phyloP scores from a whole-genome alignment of 495 filamentous ascomycete genomes.

The Penicillium tannophilum region DNA sequence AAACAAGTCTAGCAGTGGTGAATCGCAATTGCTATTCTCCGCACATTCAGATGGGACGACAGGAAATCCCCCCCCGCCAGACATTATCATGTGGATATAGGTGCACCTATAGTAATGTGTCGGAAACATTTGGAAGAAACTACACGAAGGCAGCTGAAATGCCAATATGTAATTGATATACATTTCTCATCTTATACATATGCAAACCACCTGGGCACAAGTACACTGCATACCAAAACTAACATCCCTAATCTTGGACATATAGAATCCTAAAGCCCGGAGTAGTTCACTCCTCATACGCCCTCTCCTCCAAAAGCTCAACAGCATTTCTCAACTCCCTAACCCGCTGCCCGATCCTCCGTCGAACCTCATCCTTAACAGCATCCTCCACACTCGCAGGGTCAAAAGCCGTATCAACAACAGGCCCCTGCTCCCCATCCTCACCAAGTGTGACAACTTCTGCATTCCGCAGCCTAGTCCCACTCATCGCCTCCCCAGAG shows the following conservation, averaged over 20 bases:
- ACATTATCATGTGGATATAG: too few relatives aligned
- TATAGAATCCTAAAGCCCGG: background rate
- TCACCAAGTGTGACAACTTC: conserved; percentile 8
- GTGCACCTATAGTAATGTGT: too few relatives aligned
- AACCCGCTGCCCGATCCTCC: conserved; percentile 44
- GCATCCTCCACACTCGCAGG: conserved; percentile 27
- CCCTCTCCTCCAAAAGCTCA: conserved; percentile 44
- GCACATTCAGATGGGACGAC: too few relatives aligned
- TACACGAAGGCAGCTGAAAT: too few relatives aligned
- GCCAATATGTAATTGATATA: background rate
- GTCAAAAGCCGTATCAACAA: conserved; percentile 39
- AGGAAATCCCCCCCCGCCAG: too few relatives aligned
- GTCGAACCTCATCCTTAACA: conserved; percentile 41
- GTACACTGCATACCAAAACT: background rate
- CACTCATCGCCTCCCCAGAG: conserved; percentile 7
- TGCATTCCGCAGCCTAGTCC: background rate
- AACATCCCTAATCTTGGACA: background rate
- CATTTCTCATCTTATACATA: background rate
- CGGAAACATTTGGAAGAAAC: too few relatives aligned
- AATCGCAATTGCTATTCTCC: too few relatives aligned
- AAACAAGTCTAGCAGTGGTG: too few relatives aligned
- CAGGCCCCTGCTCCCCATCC: conserved; percentile 10
- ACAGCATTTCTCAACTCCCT: conserved; percentile 48
- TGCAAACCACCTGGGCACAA: background rate
- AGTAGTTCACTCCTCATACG: conserved; percentile 30